These are phyloP conservation scores for Persicaria maculosa DNA, from an alignment of 148 eudicot genomes.

Conservation along the genomic window DNA sequence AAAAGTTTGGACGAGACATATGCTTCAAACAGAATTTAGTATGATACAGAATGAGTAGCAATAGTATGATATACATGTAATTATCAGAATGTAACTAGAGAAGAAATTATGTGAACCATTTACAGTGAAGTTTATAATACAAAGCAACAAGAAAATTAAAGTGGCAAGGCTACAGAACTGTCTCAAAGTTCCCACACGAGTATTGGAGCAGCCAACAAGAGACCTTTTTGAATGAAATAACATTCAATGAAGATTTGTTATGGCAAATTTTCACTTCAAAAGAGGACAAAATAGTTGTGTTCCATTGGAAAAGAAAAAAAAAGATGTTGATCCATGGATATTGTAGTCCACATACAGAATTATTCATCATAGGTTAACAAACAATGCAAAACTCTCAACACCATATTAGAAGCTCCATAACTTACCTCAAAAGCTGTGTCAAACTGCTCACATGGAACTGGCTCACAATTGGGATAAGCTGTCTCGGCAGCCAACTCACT, in stretches of 20 bases:
- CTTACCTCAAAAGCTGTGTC: conserved; percentile 57
- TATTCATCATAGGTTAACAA: not conserved
- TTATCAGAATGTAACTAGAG: no score
- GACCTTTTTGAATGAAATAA: not conserved
- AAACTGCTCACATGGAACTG: conserved; percentile 70
- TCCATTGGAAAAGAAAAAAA: not conserved
- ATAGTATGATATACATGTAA: no score
- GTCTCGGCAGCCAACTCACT: conserved; percentile 56
- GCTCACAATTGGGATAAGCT: conserved; percentile 59
- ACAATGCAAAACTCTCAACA: not conserved
- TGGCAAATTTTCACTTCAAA: not conserved
- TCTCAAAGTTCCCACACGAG: not conserved
- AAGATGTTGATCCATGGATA: not conserved
- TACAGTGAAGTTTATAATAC: not conserved
- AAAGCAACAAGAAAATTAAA: not conserved
- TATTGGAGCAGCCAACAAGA: not conserved
- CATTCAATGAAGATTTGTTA: not conserved
- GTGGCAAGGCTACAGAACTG: not conserved
- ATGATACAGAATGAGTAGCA: not conserved
- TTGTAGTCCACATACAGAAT: not conserved
- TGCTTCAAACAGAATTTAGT: not conserved
- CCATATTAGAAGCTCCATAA: not conserved
- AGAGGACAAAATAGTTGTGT: not conserved
- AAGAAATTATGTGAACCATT: not conserved
- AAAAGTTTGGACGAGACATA: not conserved